phyloP scores from a whole-genome alignment of 1,284 basidiomycete species.

The Erythrobasidium hasegawianum region DNA sequence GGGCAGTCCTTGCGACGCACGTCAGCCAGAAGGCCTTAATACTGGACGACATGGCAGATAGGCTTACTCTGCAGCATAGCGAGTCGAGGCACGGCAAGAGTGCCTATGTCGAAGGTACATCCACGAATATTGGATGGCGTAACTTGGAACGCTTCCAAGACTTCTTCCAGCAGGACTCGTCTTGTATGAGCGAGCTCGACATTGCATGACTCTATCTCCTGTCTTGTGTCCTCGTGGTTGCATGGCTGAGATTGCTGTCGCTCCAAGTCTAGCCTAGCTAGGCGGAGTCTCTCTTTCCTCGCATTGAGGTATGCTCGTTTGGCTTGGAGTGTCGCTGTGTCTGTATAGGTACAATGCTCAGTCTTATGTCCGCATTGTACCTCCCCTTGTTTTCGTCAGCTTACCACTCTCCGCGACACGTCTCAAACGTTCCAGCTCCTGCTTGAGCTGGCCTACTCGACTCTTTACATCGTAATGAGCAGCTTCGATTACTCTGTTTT shows the following conservation, averaged over 20 bases:
- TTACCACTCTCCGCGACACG: background rate
- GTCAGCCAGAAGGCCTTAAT: too few relatives aligned
- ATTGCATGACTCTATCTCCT: background rate
- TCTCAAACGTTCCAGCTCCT: background rate
- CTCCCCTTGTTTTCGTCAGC: too few relatives aligned
- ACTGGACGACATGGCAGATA: too few relatives aligned
- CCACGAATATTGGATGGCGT: background rate
- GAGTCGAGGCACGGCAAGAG: constrained; percentile 10
- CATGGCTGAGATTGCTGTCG: background rate
- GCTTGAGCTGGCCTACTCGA: background rate
- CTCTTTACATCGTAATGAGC: background rate
- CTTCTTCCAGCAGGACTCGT: constrained; percentile 14
- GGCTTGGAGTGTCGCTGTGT: background rate
- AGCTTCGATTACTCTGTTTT: constrained; percentile 6
- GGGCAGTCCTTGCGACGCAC: constrained; percentile 9
- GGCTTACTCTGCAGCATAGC: constrained; percentile 4
- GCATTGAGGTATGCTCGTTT: background rate
- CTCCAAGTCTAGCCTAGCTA: background rate
- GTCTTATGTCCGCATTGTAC: background rate
- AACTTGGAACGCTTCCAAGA: constrained; percentile 20
- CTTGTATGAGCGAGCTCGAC: constrained; percentile 12
- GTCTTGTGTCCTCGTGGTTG: background rate
- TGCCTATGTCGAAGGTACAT: constrained; percentile 9
- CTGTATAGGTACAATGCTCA: background rate
- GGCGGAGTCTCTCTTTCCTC: background rate